phyloP scores from a whole-genome alignment of 176 grass and related monocot species.

The Poa pratensis region DNA sequence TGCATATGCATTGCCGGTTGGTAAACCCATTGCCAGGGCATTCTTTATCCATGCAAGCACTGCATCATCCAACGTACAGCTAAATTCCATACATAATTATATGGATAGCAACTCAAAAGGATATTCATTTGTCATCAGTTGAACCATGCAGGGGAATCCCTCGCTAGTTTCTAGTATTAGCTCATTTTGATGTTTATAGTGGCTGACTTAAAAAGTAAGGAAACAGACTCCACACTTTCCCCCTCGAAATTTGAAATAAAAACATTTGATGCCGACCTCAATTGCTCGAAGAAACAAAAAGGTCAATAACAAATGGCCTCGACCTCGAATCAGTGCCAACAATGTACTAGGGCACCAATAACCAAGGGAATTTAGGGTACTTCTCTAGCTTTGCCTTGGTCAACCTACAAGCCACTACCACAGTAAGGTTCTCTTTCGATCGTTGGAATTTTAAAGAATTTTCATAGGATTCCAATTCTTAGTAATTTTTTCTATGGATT shows the following conservation, averaged over 20 bases:
- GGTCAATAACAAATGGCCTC: not conserved
- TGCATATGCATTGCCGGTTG: conserved; percentile 43
- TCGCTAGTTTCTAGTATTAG: not conserved
- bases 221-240: not conserved
- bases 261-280: conserved; percentile 7
- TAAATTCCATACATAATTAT: not conserved
- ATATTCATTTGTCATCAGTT: conserved; percentile 24
- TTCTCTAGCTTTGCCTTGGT: conserved; percentile 32
- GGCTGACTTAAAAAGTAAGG: conserved; percentile 31
- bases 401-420: conserved; percentile 26
- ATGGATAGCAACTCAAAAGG: not conserved
- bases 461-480: too few relatives aligned
- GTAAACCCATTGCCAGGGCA: conserved; percentile 32
- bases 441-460: too few relatives aligned
- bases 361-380: conserved; percentile 13
- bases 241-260: conserved; percentile 28
- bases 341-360: conserved; percentile 8
- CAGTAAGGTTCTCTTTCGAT: too few relatives aligned
- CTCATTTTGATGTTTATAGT: not conserved
- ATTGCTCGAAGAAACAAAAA: conserved; percentile 30
- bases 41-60: conserved; percentile 17
- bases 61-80: not conserved
- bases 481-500: too few relatives aligned
- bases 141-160: not conserved
- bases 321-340: not conserved